A percentile compares a stretch with the other conserved stretches of the same genome.
Evolutionary conservation across 2,329 filamentous ascomycete genomes (phyloP).

Genomic region (Colletotrichum caudatum): DNA sequence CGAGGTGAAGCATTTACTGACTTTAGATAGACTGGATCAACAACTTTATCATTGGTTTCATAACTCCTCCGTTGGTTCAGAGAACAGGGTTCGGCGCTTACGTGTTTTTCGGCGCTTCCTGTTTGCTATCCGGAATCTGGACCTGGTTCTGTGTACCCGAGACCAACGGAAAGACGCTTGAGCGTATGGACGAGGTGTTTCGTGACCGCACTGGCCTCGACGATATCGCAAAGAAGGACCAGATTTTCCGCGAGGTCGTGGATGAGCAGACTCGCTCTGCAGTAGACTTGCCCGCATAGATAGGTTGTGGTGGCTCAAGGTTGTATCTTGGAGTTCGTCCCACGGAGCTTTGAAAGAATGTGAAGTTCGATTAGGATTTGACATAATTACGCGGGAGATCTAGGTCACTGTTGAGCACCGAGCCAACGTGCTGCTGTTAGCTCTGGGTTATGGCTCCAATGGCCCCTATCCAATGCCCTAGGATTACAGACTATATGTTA

Average conservation of each 20-base stretch:
- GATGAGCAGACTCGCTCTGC: conserved; percentile 24
- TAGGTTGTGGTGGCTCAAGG: background rate
- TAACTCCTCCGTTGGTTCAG: conserved; percentile 58
- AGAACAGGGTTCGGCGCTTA: conserved; percentile 60
- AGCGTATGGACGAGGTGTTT: conserved; percentile 54
- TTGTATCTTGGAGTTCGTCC: no score
- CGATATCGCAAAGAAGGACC: conserved; percentile 41
- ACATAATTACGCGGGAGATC: no score
- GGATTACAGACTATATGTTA: no score
- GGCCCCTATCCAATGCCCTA: no score
- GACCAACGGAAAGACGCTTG: conserved; percentile 49
- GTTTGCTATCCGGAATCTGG: conserved; percentile 44
- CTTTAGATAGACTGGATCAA: conserved; percentile 46
- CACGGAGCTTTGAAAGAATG: no score
- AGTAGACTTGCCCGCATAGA: background rate
- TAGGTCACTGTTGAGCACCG: no score
- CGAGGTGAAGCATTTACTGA: background rate
- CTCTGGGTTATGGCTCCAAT: no score
- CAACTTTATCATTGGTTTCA: conserved; percentile 61
- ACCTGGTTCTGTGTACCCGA: conserved; percentile 49
- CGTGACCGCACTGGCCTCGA: conserved; percentile 45
- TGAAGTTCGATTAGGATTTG: no score
- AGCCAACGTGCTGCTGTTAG: no score
- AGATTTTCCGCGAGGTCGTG: conserved; percentile 35
- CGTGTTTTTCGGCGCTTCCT: conserved; percentile 47